These are phyloP conservation scores for Boletus sp. DNA, from an alignment of 1,284 basidiomycete species.

Conservation along the genomic window DNA sequence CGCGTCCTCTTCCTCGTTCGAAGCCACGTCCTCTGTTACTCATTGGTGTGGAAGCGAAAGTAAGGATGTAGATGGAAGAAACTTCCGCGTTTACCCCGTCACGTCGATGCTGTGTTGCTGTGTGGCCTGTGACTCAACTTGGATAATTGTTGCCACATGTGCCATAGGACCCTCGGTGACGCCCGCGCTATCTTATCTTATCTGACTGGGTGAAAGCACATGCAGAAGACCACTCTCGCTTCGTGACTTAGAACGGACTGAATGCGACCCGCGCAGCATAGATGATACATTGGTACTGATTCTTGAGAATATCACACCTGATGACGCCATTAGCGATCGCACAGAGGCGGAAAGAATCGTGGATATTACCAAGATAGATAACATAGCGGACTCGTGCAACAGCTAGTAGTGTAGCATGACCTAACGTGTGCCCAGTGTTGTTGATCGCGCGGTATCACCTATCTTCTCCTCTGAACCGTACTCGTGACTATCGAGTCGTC, in stretches of 20 bases:
- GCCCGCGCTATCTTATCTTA: conserved; percentile 28
- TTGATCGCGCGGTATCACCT: not conserved
- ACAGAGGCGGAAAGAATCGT: not conserved
- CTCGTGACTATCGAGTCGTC: not conserved
- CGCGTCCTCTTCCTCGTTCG: conserved; percentile 31
- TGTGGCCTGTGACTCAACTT: conserved; percentile 6
- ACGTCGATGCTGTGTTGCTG: conserved; percentile 27
- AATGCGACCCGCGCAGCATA: too few species aligned
- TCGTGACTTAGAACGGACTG: not conserved
- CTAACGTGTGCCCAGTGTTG: not conserved
- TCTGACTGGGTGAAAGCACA: conserved; percentile 8
- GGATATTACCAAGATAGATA: not conserved
- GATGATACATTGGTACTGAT: not conserved
- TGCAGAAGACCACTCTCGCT: not conserved
- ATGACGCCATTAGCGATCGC: not conserved
- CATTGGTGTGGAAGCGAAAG: conserved; percentile 19
- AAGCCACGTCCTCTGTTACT: conserved; percentile 33
- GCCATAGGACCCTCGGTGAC: not conserved
- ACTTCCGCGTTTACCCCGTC: conserved; percentile 1
- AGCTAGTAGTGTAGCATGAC: not conserved
- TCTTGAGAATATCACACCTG: not conserved
- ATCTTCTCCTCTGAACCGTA: not conserved
- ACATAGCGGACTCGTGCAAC: too few species aligned
- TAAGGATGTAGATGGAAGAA: not conserved
- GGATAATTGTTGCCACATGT: conserved; percentile 10